Percentiles rank a stretch among this genome's conserved stretches.
Evolutionary conservation across 2,329 filamentous ascomycete species (phyloP).

Genomic region (Colletotrichum higginsianum): DNA sequence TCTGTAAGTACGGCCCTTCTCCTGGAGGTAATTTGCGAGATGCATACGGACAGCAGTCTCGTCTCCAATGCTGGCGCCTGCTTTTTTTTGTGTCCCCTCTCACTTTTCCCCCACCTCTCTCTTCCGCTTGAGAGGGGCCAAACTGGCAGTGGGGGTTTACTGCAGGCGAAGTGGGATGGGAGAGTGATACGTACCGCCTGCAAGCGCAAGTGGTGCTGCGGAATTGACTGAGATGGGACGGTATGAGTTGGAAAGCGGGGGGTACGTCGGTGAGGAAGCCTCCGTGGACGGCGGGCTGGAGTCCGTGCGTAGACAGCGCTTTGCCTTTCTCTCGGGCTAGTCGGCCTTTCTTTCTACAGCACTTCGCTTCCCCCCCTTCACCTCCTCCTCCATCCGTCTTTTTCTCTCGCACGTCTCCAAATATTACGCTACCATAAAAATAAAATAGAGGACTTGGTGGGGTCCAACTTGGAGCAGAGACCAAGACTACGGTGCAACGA

Average conservation of each 20-base stretch:
- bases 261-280: constrained; percentile 29
- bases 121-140: constrained; percentile 29
- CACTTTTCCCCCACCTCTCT: constrained; percentile 5
- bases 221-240: constrained; percentile 37
- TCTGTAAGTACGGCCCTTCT: neutral
- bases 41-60: constrained; percentile 18
- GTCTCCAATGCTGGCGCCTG: neutral
- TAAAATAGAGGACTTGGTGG: constrained; percentile 17
- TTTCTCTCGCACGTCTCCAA: constrained; percentile 3
- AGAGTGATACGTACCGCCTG: constrained; percentile 29
- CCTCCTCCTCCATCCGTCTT: neutral
- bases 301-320: constrained; percentile 29
- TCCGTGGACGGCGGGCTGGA: constrained; percentile 34
- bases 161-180: constrained; percentile 32
- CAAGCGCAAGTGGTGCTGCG: constrained; percentile 18
- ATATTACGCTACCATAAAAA: neutral
- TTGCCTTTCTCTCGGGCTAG: constrained; percentile 26
- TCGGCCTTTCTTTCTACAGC: constrained; percentile 27
- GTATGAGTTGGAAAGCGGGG: constrained; percentile 10
- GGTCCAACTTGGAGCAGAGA: neutral
- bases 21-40: constrained; percentile 26
- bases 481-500: neutral
- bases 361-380: neutral
- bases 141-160: constrained; percentile 36
- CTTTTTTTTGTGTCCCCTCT: neutral